Evolutionary conservation across 768 basidiomycete genomes (phyloP), one percentile per base, ranked within the genome.

Genomic region (Leccinum incarnatum): DNA sequence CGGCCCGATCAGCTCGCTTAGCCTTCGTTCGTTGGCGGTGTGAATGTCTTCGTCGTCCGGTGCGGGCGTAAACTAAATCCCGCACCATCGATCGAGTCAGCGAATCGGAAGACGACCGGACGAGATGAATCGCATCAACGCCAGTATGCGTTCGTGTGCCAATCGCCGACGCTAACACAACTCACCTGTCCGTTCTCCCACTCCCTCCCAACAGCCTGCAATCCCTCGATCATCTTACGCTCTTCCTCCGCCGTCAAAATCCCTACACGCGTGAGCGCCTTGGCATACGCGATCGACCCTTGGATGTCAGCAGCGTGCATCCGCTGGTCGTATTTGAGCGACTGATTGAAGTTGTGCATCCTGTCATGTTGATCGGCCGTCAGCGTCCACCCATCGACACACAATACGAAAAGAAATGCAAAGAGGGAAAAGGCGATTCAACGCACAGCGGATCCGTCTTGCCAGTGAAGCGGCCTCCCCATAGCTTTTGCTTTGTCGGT

Each of bases 1-100:
- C 14, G 91, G 79, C 0, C 97, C 97, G 55, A 98, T 93, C 54
- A 99, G 76, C 76, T 99, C 96, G 62, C 87, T 91, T 64, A 99
- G 75, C 45, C 97, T 84, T 50, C 97, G 86, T 72, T 99, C 97
- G 68, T 98, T 99, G 55, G 97, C 97, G 12, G 97, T 99, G 73
- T 98, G 96, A 59, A 99, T 98, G 69, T 99, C 97, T 69, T 99
- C 97, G 67, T 99, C 97, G 65, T 96, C 94, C n/a, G 84, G 78
- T 60, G 88, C 79, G 30, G 86, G 75, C 56, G 77, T 70, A 69
- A 99, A 99, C 90, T 95, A 66, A 29, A 47, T 11, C 27, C 27
- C 23, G 12, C n/a, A n/a, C 17, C 8, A 40, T n/a, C 6, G 37
- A 40, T n/a, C n/a, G n/a, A n/a, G 17, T 40, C 37, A 40, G 37